phyloP scores from a whole-genome alignment of 331 rosid species.

The Ulmus americana region DNA sequence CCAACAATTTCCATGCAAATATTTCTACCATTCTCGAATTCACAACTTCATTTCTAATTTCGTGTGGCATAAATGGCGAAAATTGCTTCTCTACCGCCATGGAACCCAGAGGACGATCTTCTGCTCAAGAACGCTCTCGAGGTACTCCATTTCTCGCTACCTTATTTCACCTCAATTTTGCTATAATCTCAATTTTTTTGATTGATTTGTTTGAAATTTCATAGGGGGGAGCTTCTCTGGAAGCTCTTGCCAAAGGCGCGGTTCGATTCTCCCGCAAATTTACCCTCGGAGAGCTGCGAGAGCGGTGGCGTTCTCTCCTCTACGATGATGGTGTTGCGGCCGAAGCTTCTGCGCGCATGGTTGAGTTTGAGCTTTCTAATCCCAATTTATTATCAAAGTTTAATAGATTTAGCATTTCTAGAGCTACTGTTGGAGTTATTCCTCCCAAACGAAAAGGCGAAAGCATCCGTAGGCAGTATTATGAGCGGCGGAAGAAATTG shows the following conservation, averaged over 20 bases:
- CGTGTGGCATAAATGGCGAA: constrained; percentile 17
- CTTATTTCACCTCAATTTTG: background rate
- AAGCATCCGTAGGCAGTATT: constrained; percentile 44
- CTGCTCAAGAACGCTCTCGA: constrained; percentile 68
- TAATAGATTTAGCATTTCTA: constrained; percentile 20
- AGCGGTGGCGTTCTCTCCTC: constrained; percentile 69
- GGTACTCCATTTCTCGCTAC: constrained; percentile 32
- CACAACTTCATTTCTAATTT: background rate
- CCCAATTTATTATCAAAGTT: constrained; percentile 20
- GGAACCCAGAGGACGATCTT: constrained; percentile 73
- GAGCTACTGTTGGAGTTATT: constrained; percentile 8
- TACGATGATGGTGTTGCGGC: constrained; percentile 46
- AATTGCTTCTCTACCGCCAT: constrained; percentile 29
- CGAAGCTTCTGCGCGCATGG: constrained; percentile 46
- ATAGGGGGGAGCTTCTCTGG: constrained; percentile 71
- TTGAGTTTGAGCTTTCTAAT: constrained; percentile 38
- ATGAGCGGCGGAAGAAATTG: constrained; percentile 37
- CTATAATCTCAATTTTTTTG: background rate
- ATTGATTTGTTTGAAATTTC: constrained; percentile 3
- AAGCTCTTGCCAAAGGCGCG: constrained; percentile 82
- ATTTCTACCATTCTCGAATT: background rate
- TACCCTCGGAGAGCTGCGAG: constrained; percentile 44
- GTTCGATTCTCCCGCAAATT: constrained; percentile 61
- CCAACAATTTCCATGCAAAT: too few species aligned
- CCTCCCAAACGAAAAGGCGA: constrained; percentile 34